phyloP scores from a whole-genome alignment of 2,329 filamentous ascomycete genomes.

The Nemania sp. region DNA sequence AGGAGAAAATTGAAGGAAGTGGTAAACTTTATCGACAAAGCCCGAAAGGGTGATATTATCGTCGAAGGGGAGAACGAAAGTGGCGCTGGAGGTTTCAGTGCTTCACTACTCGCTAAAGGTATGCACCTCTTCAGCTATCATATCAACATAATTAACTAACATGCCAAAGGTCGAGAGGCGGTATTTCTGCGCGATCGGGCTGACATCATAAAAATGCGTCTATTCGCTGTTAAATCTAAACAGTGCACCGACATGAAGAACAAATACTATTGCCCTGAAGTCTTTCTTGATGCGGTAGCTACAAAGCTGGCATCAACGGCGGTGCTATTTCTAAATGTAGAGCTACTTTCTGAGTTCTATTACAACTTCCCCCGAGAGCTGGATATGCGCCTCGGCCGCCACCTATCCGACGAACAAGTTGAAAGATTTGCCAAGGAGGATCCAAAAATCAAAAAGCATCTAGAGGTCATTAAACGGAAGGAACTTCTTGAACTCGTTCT shows the following conservation, averaged over 20 bases:
- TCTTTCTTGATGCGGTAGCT: constrained; percentile 97
- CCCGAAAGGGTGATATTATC: constrained; percentile 84
- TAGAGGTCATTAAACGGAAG: constrained; percentile 93
- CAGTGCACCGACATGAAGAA: constrained; percentile 87
- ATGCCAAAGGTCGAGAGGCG: constrained; percentile 80
- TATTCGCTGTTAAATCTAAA: constrained; percentile 88
- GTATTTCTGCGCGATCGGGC: constrained; percentile 93
- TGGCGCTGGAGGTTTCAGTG: constrained; percentile 93
- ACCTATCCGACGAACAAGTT: constrained; percentile 81
- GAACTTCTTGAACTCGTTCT: constrained; percentile 92
- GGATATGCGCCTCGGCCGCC: constrained; percentile 84
- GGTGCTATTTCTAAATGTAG: constrained; percentile 96
- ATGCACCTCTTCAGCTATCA: constrained; percentile 47
- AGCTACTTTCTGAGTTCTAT: constrained; percentile 96
- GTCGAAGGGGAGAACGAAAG: constrained; percentile 85
- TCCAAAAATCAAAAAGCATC: constrained; percentile 85
- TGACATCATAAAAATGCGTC: constrained; percentile 89
- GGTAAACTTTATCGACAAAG: constrained; percentile 89
- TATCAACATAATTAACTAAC: constrained; percentile 17
- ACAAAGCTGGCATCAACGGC: constrained; percentile 95
- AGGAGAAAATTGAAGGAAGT: constrained; percentile 90
- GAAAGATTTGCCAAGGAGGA: constrained; percentile 95
- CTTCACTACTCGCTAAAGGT: constrained; percentile 86
- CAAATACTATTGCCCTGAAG: constrained; percentile 96
- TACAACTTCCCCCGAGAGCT: constrained; percentile 96